Percentiles rank a stretch among this genome's conserved stretches.
These are phyloP conservation scores for Capsicum rhomboideum DNA, from an alignment of 257 asterid species.

Conservation along the genomic window DNA sequence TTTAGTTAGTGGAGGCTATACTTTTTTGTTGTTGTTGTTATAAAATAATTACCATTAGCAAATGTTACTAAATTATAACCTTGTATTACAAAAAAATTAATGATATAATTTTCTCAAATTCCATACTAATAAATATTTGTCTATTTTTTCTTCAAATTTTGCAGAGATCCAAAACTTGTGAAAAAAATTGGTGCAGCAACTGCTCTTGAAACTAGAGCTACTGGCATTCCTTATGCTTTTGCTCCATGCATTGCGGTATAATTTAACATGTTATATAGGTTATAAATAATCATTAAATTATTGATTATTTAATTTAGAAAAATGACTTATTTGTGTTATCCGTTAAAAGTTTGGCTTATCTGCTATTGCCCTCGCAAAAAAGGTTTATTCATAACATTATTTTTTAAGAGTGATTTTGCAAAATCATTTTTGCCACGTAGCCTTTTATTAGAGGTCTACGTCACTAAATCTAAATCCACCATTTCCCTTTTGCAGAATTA, in stretches of 20 bases:
- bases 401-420: too few species aligned
- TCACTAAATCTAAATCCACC: too few species aligned
- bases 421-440: too few species aligned
- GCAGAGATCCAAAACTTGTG: slow-evolving; percentile 39
- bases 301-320: neutral
- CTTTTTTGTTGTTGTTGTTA: neutral
- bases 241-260: slow-evolving; percentile 43
- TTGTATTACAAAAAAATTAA: neutral
- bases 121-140: neutral
- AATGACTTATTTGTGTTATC: too few species aligned
- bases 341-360: too few species aligned
- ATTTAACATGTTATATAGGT: neutral
- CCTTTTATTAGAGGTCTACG: too few species aligned
- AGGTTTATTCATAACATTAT: too few species aligned
- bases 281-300: neutral
- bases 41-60: neutral
- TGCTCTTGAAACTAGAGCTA: slow-evolving; percentile 48
- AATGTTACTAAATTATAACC: neutral
- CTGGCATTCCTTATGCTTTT: slow-evolving; percentile 41
- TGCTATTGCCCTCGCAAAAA: too few species aligned
- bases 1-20: neutral
- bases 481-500: too few species aligned
- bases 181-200: slow-evolving; percentile 52
- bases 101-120: neutral
- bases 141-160: neutral